Percentiles rank a stretch among this genome's conserved stretches.
Conservation (phyloP, 257 asterid genomes). For the Plantago elongata region DNA sequence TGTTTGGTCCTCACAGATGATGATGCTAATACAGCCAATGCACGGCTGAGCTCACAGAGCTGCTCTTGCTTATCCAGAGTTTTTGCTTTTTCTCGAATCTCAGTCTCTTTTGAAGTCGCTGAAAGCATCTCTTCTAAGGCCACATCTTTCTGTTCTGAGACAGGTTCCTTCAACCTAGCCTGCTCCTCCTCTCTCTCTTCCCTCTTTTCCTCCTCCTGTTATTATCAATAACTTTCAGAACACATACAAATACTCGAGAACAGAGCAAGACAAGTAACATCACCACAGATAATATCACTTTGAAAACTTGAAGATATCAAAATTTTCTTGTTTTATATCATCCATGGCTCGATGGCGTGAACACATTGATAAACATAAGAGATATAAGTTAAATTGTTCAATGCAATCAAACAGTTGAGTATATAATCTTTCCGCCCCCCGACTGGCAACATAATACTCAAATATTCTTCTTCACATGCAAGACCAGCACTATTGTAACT, state of each 20-base stretch:
- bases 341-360: background rate
- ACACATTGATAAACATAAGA: too few species aligned
- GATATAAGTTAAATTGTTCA: too few species aligned
- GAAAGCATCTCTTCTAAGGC: slow-evolving; percentile 87
- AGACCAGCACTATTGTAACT: slow-evolving; percentile 17
- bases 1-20: slow-evolving; percentile 61
- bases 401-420: too few species aligned
- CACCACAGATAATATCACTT: too few species aligned
- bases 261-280: background rate
- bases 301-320: slow-evolving; percentile 7
- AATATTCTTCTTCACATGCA: slow-evolving; percentile 12
- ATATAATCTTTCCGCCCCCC: too few species aligned
- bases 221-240: slow-evolving; percentile 26
- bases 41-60: slow-evolving; percentile 89
- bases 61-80: slow-evolving; percentile 79
- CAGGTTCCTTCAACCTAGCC: slow-evolving; percentile 69
- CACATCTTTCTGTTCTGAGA: slow-evolving; percentile 60
- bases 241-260: slow-evolving; percentile 6
- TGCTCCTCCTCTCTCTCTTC: slow-evolving; percentile 68
- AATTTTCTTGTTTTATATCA: background rate
- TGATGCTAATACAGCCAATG: slow-evolving; percentile 87
- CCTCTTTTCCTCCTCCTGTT: slow-evolving; percentile 89
- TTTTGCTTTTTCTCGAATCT: slow-evolving; percentile 48
- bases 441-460: background rate
- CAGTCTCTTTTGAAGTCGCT: slow-evolving; percentile 66